phyloP scores from a whole-genome alignment of 495 filamentous ascomycete genomes.

The Endocarpon pusillum region DNA sequence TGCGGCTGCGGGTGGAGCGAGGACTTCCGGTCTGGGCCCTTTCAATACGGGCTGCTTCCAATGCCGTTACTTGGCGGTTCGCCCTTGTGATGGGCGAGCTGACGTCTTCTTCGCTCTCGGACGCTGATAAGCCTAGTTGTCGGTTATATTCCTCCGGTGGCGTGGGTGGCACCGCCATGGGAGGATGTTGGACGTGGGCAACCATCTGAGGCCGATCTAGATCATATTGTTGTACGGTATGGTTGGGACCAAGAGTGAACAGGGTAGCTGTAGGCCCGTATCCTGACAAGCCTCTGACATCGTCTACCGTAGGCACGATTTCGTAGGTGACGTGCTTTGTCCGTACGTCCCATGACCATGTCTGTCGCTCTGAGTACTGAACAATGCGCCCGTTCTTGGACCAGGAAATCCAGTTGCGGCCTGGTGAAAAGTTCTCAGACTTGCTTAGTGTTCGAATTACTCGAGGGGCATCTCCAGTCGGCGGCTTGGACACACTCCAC shows the following conservation, averaged over 20 bases:
- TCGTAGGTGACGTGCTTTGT: slow-evolving; percentile 90
- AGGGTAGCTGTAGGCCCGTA: slow-evolving; percentile 82
- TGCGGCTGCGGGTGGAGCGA: slow-evolving; percentile 42
- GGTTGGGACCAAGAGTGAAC: slow-evolving; percentile 77
- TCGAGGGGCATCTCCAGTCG: slow-evolving; percentile 55
- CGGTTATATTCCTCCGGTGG: slow-evolving; percentile 49
- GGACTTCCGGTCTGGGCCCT: slow-evolving; percentile 44
- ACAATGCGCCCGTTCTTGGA: slow-evolving; percentile 94
- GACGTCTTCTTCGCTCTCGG: slow-evolving; percentile 47
- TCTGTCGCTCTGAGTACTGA: slow-evolving; percentile 81
- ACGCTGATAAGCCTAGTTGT: slow-evolving; percentile 9
- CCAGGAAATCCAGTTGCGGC: slow-evolving; percentile 94
- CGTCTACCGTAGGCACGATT: slow-evolving; percentile 66
- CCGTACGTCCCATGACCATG: slow-evolving; percentile 86
- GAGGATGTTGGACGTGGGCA: slow-evolving; percentile 67
- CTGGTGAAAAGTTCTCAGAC: slow-evolving; percentile 51
- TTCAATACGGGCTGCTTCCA: slow-evolving; percentile 30
- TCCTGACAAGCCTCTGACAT: slow-evolving; percentile 63
- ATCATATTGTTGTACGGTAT: slow-evolving; percentile 89
- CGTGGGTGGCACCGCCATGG: slow-evolving; percentile 54
- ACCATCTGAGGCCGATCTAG: slow-evolving; percentile 68
- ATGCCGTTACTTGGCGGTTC: slow-evolving; percentile 25
- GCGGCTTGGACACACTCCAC: slow-evolving; percentile 88
- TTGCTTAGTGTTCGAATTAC: slow-evolving; percentile 78
- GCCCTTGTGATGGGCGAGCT: slow-evolving; percentile 34